Conservation (phyloP, 257 asterid species). For the Solanum ahanhuiri region DNA sequence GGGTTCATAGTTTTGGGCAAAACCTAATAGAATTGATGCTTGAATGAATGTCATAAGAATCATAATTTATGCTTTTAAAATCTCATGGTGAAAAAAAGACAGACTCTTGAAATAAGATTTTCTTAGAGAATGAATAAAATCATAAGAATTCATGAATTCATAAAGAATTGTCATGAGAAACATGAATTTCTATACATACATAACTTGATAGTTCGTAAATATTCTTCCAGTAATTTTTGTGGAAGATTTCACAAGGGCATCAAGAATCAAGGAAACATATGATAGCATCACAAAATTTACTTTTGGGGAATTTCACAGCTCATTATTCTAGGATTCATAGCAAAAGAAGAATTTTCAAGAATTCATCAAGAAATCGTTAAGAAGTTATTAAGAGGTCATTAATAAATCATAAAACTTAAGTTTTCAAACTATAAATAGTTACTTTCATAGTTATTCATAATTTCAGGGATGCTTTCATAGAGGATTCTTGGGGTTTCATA, state of each 20-base stretch:
- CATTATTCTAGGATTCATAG: neutral
- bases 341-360: neutral
- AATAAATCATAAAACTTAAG: neutral
- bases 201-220: neutral
- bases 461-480: neutral
- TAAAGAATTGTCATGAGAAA: neutral
- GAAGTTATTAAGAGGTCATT: neutral
- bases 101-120: neutral
- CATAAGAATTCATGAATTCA: neutral
- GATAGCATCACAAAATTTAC: neutral
- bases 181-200: neutral
- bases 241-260: neutral
- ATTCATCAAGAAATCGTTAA: too few species aligned
- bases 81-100: neutral
- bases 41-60: neutral
- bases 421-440: neutral
- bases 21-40: neutral
- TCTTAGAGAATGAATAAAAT: neutral
- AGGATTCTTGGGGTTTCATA: neutral
- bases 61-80: neutral
- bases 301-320: neutral
- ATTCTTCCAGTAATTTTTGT: too few species aligned
- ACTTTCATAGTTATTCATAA: neutral
- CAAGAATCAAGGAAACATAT: neutral
- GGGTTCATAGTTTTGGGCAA: neutral